These are phyloP conservation scores for Geotrichum fermentans DNA, from an alignment of 1,139 yeast species.

Conservation along the genomic window DNA sequence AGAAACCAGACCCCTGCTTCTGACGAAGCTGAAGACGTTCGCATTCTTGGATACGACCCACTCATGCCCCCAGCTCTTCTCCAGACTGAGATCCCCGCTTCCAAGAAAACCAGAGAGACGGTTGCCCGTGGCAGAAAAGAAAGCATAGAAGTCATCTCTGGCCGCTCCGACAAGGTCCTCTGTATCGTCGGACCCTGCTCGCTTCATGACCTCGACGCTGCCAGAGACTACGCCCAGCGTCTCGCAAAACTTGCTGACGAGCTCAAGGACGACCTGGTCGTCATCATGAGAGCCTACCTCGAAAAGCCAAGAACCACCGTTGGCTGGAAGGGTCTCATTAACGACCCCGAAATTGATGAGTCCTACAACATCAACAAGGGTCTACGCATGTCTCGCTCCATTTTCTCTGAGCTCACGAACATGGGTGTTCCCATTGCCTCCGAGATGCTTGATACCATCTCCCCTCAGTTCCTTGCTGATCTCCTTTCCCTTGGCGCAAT, in stretches of 20 bases:
- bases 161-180: conserved; percentile 73
- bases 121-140: conserved; percentile 76
- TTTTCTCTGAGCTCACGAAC: conserved; percentile 77
- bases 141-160: conserved; percentile 64
- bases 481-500: conserved; percentile 92
- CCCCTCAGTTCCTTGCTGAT: conserved; percentile 93
- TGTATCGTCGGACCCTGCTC: conserved; percentile 95
- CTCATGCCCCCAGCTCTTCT: conserved; percentile 81
- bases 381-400: conserved; percentile 75
- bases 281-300: conserved; percentile 92
- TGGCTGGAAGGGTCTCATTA: conserved; percentile 97
- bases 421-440: conserved; percentile 78
- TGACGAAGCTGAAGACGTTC: conserved; percentile 66
- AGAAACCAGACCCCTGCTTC: conserved; percentile 32
- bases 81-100: conserved; percentile 71
- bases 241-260: conserved; percentile 64
- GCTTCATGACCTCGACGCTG: conserved; percentile 85
- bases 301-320: conserved; percentile 98
- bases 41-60: conserved; percentile 88
- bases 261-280: conserved; percentile 66
- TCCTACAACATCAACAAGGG: conserved; percentile 95
- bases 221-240: conserved; percentile 77
- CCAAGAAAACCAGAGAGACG: conserved; percentile 55
- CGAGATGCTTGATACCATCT: conserved; percentile 96
- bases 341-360: conserved; percentile 92